Percentiles rank a stretch among this genome's conserved stretches.
These are phyloP conservation scores for Magnaporthiopsis incrustans DNA, from an alignment of 2,329 filamentous ascomycete genomes.

Conservation along the genomic window DNA sequence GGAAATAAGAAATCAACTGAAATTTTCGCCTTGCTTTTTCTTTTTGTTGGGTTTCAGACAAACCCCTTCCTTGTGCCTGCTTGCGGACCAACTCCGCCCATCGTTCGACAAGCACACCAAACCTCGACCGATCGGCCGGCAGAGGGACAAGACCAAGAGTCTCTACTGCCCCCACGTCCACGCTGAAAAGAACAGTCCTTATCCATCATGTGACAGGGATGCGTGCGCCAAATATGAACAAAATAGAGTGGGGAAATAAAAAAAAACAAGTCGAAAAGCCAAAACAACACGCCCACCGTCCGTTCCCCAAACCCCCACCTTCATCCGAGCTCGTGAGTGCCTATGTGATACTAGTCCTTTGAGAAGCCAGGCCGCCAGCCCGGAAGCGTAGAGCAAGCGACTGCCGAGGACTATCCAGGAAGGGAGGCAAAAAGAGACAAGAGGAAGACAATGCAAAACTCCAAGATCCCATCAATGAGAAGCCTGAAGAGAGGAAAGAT, in stretches of 20 bases:
- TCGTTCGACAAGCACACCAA: not conserved
- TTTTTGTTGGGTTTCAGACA: not conserved
- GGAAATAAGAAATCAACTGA: not conserved
- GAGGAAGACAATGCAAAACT: slow-evolving; percentile 12
- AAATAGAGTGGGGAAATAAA: not conserved
- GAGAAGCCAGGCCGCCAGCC: not conserved
- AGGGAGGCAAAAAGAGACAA: slow-evolving; percentile 6
- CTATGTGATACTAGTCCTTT: not conserved
- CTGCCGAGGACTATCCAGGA: not conserved
- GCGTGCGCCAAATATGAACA: not conserved
- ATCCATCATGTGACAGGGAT: not conserved
- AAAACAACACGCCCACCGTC: not conserved
- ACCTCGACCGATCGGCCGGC: not conserved
- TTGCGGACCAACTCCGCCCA: not conserved
- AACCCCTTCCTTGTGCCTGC: not conserved
- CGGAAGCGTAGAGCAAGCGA: not conserved
- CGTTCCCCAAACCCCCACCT: not conserved
- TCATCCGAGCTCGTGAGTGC: not conserved
- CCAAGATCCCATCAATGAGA: not conserved
- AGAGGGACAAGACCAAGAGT: not conserved
- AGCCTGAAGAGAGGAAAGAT: not conserved
- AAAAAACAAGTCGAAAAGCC: not conserved
- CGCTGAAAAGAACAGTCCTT: not conserved
- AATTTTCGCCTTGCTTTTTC: not conserved
- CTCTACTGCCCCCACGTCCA: not conserved